Evolutionary conservation across 345 rosid genomes (phyloP), one percentile per base, ranked within the genome.

Genomic region (Gossypium sturtianum): DNA sequence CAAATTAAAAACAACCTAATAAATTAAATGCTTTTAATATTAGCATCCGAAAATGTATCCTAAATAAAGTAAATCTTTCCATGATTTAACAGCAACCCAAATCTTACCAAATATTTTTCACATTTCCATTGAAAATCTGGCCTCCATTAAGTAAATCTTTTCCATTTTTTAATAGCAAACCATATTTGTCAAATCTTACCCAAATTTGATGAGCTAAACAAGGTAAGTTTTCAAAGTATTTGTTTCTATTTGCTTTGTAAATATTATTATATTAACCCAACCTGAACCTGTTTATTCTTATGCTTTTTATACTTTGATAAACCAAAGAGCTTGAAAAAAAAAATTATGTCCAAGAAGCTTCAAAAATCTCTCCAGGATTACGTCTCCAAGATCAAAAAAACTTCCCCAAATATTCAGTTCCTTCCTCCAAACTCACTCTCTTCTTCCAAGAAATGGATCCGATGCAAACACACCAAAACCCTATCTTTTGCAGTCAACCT

Each of bases 391-490:
- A 80, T 94, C 73, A 94, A 86, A 84, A 77, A 66, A 66, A 77
- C 84, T 69, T 48, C 79, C 29, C 80, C 83, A 59, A 77, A 72
- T 70, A 49, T 73, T 66, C 89, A 85, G 2, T 19, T 80, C 19
- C 41, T 34, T 34, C 70, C 89, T 22, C 73, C 87, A 0, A 66
- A 51, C 27, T 69, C 86, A 29, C 11, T 84, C 49, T 74, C 89
- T 6, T 72, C 78, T 23, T 78, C 93, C 0, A 89, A 80, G 54
- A 88, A 74, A 13, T 86, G 89, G 86, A 76, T 89, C 16, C 81
- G 83, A 12, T 89, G 91, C 82, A 89, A 82, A 66, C 87, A 86
- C 82, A 86, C 94, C 17, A 92, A 79, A 80, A 89, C 94, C 70
- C 83, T 66, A 22, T 91, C 95, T 1, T 90, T 94, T 48, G 82